Conservation (phyloP, 352 stramenopile genomes). For the Globisporangium ultimum region DNA sequence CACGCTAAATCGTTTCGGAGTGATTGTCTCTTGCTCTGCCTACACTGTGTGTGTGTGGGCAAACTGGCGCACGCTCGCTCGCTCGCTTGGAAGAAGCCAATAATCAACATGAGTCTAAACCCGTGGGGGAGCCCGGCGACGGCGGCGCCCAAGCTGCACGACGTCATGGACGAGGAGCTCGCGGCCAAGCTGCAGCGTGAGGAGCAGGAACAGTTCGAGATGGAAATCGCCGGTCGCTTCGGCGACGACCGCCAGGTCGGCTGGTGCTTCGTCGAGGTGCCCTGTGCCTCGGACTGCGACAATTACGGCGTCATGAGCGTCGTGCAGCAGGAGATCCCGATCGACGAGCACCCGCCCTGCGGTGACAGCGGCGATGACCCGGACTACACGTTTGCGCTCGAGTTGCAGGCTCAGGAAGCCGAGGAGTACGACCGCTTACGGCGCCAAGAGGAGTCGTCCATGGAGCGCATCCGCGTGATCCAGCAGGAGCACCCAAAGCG, state of each 20-base stretch:
- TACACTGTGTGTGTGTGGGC: slow-evolving; percentile 4
- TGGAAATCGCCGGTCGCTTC: slow-evolving; percentile 60
- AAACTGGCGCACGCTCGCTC: slow-evolving; percentile 6
- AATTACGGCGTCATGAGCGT: slow-evolving; percentile 65
- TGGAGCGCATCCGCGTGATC: slow-evolving; percentile 60
- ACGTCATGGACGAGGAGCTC: slow-evolving; percentile 74
- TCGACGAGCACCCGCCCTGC: slow-evolving; percentile 25
- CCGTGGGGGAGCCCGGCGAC: slow-evolving; percentile 27
- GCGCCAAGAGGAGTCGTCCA: slow-evolving; percentile 62
- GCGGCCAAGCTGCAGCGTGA: slow-evolving; percentile 65
- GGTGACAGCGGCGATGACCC: slow-evolving; percentile 32
- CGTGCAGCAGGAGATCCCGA: slow-evolving; percentile 63
- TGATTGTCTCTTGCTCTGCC: slow-evolving; percentile 13
- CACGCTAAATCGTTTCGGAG: slow-evolving; percentile 9
- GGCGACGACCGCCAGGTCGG: slow-evolving; percentile 50
- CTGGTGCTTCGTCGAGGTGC: slow-evolving; percentile 77
- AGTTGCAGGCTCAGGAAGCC: slow-evolving; percentile 66
- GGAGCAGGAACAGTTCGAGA: slow-evolving; percentile 65
- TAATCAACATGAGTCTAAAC: slow-evolving; percentile 19
- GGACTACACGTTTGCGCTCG: slow-evolving; percentile 71
- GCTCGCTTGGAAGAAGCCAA: too few species aligned
- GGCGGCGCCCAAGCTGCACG: slow-evolving; percentile 38
- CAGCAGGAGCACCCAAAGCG: slow-evolving; percentile 47
- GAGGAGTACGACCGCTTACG: slow-evolving; percentile 73
- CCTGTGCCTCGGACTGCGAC: slow-evolving; percentile 36